Evolutionary conservation across 768 basidiomycete genomes (phyloP).

Genomic region (Psilocybe cyanescens): DNA sequence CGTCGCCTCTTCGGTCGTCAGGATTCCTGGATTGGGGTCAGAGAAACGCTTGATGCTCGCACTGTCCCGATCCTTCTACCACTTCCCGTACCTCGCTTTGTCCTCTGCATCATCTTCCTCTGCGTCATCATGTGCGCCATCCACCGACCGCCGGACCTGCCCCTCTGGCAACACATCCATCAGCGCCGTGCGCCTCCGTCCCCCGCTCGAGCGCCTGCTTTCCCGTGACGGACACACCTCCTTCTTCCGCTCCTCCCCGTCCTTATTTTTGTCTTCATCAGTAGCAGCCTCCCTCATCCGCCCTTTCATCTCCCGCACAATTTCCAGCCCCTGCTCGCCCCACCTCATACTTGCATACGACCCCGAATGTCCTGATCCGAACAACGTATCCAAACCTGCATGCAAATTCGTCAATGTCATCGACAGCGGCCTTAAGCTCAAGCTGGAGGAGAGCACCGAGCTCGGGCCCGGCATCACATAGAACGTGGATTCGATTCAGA

Average conservation of each 20-base stretch:
- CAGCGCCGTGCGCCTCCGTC: constrained; percentile 55
- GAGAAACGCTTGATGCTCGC: constrained; percentile 1
- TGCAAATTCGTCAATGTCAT: constrained; percentile 22
- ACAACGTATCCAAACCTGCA: constrained; percentile 3
- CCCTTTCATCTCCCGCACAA: constrained; percentile 48
- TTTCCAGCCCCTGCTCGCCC: constrained; percentile 42
- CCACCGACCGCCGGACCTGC: constrained; percentile 16
- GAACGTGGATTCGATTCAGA: constrained; percentile 40
- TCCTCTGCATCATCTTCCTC: constrained; percentile 5
- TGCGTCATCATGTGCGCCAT: constrained; percentile 5
- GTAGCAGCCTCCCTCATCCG: constrained; percentile 18
- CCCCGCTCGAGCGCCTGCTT: constrained; percentile 52
- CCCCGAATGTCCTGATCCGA: constrained; percentile 1
- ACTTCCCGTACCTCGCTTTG: background rate
- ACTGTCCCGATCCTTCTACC: background rate
- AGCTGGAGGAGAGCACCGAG: constrained; percentile 35
- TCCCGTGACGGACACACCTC: constrained; percentile 39
- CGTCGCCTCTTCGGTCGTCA: constrained; percentile 58
- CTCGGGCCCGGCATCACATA: constrained; percentile 16
- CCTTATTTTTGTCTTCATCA: constrained; percentile 2
- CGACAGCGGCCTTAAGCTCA: constrained; percentile 36
- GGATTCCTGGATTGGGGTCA: constrained; percentile 41
- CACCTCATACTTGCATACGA: constrained; percentile 22
- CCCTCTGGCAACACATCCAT: constrained; percentile 63
- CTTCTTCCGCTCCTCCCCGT: constrained; percentile 43